A percentile compares a stretch with the other conserved stretches of the same genome.
These are phyloP conservation scores for Alternaria atra DNA, from an alignment of 2,329 filamentous ascomycete species.

Conservation along the genomic window DNA sequence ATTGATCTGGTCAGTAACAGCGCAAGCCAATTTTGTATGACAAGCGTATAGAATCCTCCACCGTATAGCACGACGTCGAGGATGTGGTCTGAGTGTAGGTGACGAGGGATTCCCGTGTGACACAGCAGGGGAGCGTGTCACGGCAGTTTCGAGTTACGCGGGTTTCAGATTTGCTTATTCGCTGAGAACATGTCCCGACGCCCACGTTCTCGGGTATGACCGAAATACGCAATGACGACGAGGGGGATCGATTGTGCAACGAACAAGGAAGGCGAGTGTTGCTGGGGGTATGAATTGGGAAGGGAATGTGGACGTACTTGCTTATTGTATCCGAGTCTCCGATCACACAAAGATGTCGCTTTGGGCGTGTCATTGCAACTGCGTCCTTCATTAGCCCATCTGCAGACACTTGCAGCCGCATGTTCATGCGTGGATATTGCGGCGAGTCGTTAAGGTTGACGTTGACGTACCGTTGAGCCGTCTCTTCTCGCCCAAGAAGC, in stretches of 20 bases:
- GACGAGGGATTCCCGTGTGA: conserved; percentile 11
- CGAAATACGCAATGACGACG: neutral
- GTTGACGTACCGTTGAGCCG: conserved; percentile 80
- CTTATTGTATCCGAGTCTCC: conserved; percentile 94
- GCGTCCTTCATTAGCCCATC: conserved; percentile 24
- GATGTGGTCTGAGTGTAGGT: neutral
- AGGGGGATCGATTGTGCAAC: conserved; percentile 4
- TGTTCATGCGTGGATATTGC: conserved; percentile 2
- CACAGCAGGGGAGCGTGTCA: conserved; percentile 21
- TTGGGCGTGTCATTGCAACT: conserved; percentile 98
- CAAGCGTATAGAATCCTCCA: conserved; percentile 6
- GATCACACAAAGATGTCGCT: conserved; percentile 87
- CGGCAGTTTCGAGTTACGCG: conserved; percentile 26
- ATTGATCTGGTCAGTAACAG: conserved; percentile 24
- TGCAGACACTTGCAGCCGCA: neutral
- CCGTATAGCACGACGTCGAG: neutral
- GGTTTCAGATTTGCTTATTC: conserved; percentile 10
- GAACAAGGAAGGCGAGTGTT: neutral
- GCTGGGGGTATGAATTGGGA: conserved; percentile 10
- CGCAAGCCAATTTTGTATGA: conserved; percentile 16
- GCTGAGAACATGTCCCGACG: conserved; percentile 15
- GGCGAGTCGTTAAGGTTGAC: conserved; percentile 5
- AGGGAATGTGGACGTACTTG: conserved; percentile 65
- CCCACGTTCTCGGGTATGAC: conserved; percentile 22
- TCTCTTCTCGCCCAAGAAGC: conserved; percentile 91